phyloP scores from a whole-genome alignment of 2,329 filamentous ascomycete species.

The Penicillium sp. region DNA sequence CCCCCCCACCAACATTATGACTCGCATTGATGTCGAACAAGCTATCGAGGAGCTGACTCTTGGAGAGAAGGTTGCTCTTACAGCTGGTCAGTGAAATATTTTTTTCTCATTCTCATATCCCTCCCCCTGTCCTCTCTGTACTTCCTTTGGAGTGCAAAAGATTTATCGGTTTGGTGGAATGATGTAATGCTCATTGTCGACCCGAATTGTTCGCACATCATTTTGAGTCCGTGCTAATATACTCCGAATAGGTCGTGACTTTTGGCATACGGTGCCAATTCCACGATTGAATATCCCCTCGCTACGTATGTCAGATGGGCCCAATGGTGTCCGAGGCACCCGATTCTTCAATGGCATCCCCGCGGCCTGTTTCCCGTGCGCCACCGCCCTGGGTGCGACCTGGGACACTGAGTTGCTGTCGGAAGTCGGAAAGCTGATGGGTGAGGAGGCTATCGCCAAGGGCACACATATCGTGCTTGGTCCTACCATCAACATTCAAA shows the following conservation, averaged over 20 bases:
- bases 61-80: slow-evolving; percentile 60
- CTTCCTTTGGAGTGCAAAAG: too few species aligned
- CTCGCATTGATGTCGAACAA: slow-evolving; percentile 46
- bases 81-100: slow-evolving; percentile 35
- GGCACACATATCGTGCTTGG: slow-evolving; percentile 75
- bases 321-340: slow-evolving; percentile 70
- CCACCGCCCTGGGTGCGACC: slow-evolving; percentile 76
- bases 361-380: slow-evolving; percentile 79
- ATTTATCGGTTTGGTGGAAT: too few species aligned
- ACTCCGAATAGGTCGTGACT: slow-evolving; percentile 53
- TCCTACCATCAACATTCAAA: slow-evolving; percentile 80
- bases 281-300: slow-evolving; percentile 66
- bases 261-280: slow-evolving; percentile 71
- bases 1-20: slow-evolving; percentile 28
- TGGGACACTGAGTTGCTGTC: slow-evolving; percentile 75
- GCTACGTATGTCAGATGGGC: slow-evolving; percentile 70
- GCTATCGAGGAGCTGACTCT: slow-evolving; percentile 59
- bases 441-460: slow-evolving; percentile 72
- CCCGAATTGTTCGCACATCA: not conserved
- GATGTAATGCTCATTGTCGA: not conserved
- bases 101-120: not conserved
- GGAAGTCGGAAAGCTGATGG: slow-evolving; percentile 71
- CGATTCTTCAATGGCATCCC: slow-evolving; percentile 70
- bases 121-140: too few species aligned
- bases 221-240: not conserved